Conservation (phyloP, 495 filamentous ascomycete genomes). For the Penicillium salamii region DNA sequence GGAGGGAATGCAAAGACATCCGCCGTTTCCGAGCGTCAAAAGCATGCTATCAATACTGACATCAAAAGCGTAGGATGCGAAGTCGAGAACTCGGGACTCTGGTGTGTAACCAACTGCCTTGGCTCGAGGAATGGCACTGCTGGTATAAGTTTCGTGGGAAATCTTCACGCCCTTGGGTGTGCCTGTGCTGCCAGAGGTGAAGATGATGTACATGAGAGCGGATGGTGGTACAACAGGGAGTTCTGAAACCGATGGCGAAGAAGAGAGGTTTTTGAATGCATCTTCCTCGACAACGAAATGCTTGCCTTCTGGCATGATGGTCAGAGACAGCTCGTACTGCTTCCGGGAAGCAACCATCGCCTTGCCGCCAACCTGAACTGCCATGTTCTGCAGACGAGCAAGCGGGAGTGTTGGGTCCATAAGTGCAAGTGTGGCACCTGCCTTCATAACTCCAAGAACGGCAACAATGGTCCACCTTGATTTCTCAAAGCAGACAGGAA, state of each 20-base stretch:
- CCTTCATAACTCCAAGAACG: conserved; percentile 43
- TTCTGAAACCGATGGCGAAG: neutral
- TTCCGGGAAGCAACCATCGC: conserved; percentile 30
- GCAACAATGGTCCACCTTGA: conserved; percentile 46
- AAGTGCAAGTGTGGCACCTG: conserved; percentile 36
- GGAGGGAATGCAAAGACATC: conserved; percentile 50
- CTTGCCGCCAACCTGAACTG: conserved; percentile 29
- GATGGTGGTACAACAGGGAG: conserved; percentile 27
- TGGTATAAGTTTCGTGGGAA: conserved; percentile 45
- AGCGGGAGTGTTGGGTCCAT: conserved; percentile 39
- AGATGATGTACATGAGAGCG: conserved; percentile 43
- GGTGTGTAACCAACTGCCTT: conserved; percentile 34
- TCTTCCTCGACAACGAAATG: conserved; percentile 27
- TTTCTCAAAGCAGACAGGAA: conserved; percentile 49
- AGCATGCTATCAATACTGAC: conserved; percentile 47
- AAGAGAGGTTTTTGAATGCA: conserved; percentile 10
- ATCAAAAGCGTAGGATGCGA: conserved; percentile 49
- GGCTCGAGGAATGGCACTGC: conserved; percentile 34
- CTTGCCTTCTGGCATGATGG: conserved; percentile 26
- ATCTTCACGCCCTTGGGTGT: conserved; percentile 56
- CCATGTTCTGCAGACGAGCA: conserved; percentile 39
- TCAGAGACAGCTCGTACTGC: conserved; percentile 22
- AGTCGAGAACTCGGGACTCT: conserved; percentile 40
- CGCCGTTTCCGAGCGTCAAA: conserved; percentile 40
- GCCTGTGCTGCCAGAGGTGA: conserved; percentile 54